phyloP scores from a whole-genome alignment of 2,329 filamentous ascomycete species.

The Aspergillus uvarum region DNA sequence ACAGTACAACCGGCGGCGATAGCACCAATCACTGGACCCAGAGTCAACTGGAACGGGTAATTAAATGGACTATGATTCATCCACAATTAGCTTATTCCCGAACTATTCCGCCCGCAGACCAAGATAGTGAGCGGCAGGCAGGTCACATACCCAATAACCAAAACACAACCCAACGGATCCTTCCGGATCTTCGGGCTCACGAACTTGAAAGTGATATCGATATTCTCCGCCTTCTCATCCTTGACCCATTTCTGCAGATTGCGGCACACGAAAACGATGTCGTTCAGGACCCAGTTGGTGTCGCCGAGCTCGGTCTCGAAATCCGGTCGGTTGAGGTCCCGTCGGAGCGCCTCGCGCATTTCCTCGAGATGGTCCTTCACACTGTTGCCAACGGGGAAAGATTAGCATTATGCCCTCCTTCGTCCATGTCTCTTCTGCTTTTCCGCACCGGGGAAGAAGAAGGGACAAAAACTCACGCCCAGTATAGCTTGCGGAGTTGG shows the following conservation, averaged over 20 bases:
- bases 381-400: slow-evolving; percentile 27
- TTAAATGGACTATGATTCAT: slow-evolving; percentile 69
- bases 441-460: neutral
- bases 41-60: slow-evolving; percentile 79
- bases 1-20: slow-evolving; percentile 90
- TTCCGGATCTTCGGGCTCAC: slow-evolving; percentile 77
- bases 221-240: slow-evolving; percentile 73
- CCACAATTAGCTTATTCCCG: neutral
- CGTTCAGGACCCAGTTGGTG: slow-evolving; percentile 74
- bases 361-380: slow-evolving; percentile 73
- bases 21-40: slow-evolving; percentile 80
- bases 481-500: slow-evolving; percentile 93
- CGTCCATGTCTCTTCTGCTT: neutral
- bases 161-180: slow-evolving; percentile 78
- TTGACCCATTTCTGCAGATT: slow-evolving; percentile 79
- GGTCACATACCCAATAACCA: slow-evolving; percentile 71
- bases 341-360: slow-evolving; percentile 70
- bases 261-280: slow-evolving; percentile 74
- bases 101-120: neutral
- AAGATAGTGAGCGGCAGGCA: neutral
- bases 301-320: slow-evolving; percentile 76
- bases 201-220: slow-evolving; percentile 65
- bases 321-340: slow-evolving; percentile 74
- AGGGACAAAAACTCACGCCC: slow-evolving; percentile 57
- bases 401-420: slow-evolving; percentile 15